Conservation (phyloP, 1,284 basidiomycete genomes). For the Ustilago curta region DNA sequence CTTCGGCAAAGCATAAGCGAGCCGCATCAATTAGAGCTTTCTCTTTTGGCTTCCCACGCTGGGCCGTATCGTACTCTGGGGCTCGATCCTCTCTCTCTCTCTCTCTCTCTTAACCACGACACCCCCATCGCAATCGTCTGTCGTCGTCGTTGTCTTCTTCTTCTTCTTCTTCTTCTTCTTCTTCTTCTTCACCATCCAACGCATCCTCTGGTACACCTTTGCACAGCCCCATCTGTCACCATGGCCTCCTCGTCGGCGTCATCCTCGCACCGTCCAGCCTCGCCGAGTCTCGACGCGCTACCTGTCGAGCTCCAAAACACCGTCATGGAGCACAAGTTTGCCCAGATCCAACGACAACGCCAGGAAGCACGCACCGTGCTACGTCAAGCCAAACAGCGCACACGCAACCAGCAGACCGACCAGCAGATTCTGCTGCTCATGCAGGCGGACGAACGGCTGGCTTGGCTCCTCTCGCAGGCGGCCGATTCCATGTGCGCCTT, state of each 20-base stretch:
- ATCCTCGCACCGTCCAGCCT: not conserved
- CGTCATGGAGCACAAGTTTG: conserved; percentile 39
- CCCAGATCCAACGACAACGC: conserved; percentile 37
- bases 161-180: no score
- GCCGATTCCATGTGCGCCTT: conserved; percentile 49
- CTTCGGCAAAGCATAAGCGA: no score
- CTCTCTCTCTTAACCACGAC: no score
- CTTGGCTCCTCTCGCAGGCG: conserved; percentile 42
- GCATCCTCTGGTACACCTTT: no score
- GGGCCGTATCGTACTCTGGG: no score
- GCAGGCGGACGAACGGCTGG: conserved; percentile 49
- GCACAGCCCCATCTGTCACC: not conserved
- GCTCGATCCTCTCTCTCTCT: no score
- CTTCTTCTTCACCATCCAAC: no score
- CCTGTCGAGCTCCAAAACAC: conserved; percentile 31
- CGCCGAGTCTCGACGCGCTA: conserved; percentile 18
- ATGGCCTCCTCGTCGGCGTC: not conserved
- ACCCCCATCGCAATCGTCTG: no score
- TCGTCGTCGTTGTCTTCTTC: no score
- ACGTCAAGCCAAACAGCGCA: conserved; percentile 35
- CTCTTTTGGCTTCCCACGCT: no score
- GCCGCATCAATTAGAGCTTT: no score
- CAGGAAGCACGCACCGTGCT: conserved; percentile 40
- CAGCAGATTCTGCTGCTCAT: conserved; percentile 53
- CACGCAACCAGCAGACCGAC: conserved; percentile 45